Evolutionary conservation across 2,329 filamentous ascomycete genomes (phyloP).

Genomic region (Scorias spongiosa): DNA sequence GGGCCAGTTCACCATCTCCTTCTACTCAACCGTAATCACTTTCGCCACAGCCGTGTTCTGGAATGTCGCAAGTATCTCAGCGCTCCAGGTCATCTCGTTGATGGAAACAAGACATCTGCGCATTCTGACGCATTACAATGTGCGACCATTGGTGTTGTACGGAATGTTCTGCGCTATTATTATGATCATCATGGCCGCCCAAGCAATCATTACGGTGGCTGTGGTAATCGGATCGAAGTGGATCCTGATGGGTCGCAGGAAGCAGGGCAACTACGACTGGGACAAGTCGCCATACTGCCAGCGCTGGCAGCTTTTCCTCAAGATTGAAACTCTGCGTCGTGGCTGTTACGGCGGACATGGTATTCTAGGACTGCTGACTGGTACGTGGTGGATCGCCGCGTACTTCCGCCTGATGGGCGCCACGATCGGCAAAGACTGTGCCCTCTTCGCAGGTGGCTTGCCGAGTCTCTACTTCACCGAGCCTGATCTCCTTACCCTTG

Average conservation of each 20-base stretch:
- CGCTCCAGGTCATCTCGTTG: constrained; percentile 31
- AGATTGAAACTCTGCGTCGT: constrained; percentile 35
- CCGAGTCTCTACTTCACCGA: constrained; percentile 42
- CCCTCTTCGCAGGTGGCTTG: constrained; percentile 38
- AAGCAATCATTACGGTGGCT: constrained; percentile 29
- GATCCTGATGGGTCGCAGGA: constrained; percentile 35
- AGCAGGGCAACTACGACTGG: constrained; percentile 42
- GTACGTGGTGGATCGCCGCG: constrained; percentile 36
- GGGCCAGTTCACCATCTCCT: constrained; percentile 32
- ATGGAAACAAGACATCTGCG: constrained; percentile 1
- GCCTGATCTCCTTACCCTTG: constrained; percentile 39
- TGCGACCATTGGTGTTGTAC: constrained; percentile 26
- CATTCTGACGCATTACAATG: constrained; percentile 14
- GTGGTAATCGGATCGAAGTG: constrained; percentile 37
- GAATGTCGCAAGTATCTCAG: constrained; percentile 34
- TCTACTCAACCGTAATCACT: constrained; percentile 33
- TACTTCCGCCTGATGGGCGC: constrained; percentile 42
- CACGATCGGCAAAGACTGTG: constrained; percentile 39
- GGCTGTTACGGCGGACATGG: constrained; percentile 37
- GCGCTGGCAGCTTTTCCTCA: constrained; percentile 41
- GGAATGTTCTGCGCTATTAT: constrained; percentile 26
- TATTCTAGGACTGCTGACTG: constrained; percentile 38
- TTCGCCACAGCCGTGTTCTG: constrained; percentile 36
- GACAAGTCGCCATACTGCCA: constrained; percentile 41
- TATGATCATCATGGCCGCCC: constrained; percentile 27